phyloP scores from a whole-genome alignment of 257 asterid genomes.

The Asclepias syriaca region DNA sequence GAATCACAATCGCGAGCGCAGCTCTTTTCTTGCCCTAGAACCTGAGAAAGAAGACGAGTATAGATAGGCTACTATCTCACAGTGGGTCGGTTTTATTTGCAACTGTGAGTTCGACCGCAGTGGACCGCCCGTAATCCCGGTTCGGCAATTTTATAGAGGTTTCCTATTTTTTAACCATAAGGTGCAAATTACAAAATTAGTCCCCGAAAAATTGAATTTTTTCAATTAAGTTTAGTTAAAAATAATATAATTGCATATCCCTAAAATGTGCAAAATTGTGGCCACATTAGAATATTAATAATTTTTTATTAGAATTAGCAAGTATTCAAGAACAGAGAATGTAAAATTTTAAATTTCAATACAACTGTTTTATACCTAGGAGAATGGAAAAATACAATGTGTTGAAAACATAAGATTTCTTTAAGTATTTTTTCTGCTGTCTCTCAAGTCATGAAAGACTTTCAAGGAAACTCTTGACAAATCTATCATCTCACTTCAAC shows the following conservation, averaged over 20 bases:
- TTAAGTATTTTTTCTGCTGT: background rate
- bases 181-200: no score
- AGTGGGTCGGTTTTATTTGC: background rate
- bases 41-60: background rate
- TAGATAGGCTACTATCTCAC: background rate
- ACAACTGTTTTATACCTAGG: background rate
- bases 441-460: no score
- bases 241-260: no score
- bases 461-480: background rate
- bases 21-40: conserved; percentile 6
- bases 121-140: background rate
- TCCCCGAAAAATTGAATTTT: no score
- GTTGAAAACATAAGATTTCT: background rate
- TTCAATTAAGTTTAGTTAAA: no score
- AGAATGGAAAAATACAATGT: no score
- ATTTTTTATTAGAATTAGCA: background rate
- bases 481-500: conserved; percentile 17
- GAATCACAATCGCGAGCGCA: conserved; percentile 9
- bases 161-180: background rate
- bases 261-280: no score
- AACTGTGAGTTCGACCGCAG: background rate
- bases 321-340: background rate
- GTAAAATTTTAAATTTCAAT: background rate
- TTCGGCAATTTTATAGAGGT: background rate
- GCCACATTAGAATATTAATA: no score